Evolutionary conservation across 371 early-diverging fungal genomes (phyloP).

Genomic region (Cokeromyces recurvatus): DNA sequence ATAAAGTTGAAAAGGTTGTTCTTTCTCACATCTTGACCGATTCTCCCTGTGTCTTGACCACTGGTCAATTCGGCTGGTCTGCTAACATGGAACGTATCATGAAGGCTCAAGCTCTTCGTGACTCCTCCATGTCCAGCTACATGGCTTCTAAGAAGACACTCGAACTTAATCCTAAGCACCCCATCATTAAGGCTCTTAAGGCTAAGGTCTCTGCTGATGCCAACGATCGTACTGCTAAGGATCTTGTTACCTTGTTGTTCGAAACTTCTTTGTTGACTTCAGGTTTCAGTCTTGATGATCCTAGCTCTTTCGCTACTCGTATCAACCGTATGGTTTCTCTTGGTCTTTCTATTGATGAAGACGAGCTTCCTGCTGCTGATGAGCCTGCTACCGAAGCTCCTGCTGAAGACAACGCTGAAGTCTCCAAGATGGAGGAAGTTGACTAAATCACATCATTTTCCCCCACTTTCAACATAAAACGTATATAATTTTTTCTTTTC

Average conservation of each 20-base stretch:
- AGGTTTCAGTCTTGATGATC: slow-evolving; percentile 96
- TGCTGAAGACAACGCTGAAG: slow-evolving; percentile 63
- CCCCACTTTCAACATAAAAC: too few relatives aligned
- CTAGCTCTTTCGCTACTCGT: slow-evolving; percentile 87
- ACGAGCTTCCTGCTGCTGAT: slow-evolving; percentile 45
- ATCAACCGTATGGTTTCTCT: slow-evolving; percentile 98
- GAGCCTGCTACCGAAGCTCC: slow-evolving; percentile 48
- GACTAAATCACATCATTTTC: slow-evolving; percentile 62
- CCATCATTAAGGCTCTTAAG: slow-evolving; percentile 91
- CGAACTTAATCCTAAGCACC: slow-evolving; percentile 94
- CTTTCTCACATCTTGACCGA: slow-evolving; percentile 92
- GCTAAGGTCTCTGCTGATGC: slow-evolving; percentile 85
- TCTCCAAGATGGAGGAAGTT: slow-evolving; percentile 97
- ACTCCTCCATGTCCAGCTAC: slow-evolving; percentile 93
- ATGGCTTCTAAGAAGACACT: slow-evolving; percentile 98
- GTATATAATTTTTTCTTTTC: too few relatives aligned
- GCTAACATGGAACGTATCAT: slow-evolving; percentile 99
- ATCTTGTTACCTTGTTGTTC: slow-evolving; percentile 89
- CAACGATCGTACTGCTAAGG: slow-evolving; percentile 96
- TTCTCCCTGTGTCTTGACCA: slow-evolving; percentile 96
- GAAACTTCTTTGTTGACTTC: slow-evolving; percentile 94
- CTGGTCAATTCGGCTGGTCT: slow-evolving; percentile 98
- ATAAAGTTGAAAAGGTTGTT: slow-evolving; percentile 97
- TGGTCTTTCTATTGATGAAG: slow-evolving; percentile 91
- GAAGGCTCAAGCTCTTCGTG: slow-evolving; percentile 98